Evolutionary conservation across 75 land plant species (phyloP).

Genomic region (Picea sitchensis): DNA sequence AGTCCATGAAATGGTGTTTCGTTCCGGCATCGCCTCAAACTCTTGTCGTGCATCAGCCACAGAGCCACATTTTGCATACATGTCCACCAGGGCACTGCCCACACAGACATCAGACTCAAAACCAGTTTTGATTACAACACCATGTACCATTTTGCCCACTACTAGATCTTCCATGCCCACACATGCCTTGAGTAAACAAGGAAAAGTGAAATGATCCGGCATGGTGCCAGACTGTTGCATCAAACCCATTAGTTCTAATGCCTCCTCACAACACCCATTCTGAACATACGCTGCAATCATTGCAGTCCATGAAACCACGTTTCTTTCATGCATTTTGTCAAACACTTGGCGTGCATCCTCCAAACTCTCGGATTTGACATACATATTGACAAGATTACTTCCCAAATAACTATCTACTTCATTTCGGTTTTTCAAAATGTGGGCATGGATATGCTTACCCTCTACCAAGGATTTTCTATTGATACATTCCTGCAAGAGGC

Average conservation of each 20-base stretch:
- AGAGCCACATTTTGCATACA: slow-evolving; percentile 39
- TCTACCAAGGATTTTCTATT: neutral
- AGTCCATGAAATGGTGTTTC: slow-evolving; percentile 57
- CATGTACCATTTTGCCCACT: slow-evolving; percentile 43
- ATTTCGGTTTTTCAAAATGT: neutral
- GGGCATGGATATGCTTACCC: slow-evolving; percentile 3
- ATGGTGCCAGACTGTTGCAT: slow-evolving; percentile 15
- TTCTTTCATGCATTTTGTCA: slow-evolving; percentile 3
- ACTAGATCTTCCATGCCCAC: slow-evolving; percentile 1
- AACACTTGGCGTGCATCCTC: neutral
- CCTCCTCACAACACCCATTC: slow-evolving; percentile 1
- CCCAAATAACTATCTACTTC: neutral
- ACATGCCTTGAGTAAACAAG: slow-evolving; percentile 39
- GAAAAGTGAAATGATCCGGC: slow-evolving; percentile 33
- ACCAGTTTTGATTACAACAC: slow-evolving; percentile 35
- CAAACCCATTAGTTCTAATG: neutral
- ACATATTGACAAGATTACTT: neutral
- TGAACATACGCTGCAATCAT: slow-evolving; percentile 9
- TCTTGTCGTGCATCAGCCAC: slow-evolving; percentile 28
- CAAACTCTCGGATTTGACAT: neutral
- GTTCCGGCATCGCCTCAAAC: slow-evolving; percentile 57
- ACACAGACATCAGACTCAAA: slow-evolving; percentile 42
- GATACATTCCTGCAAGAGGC: neutral
- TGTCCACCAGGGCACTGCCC: slow-evolving; percentile 43
- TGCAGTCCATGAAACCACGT: slow-evolving; percentile 4